Base-by-base conservation (phyloP, 805 yeast species). In the Priceomyces melissophilus region DNA sequence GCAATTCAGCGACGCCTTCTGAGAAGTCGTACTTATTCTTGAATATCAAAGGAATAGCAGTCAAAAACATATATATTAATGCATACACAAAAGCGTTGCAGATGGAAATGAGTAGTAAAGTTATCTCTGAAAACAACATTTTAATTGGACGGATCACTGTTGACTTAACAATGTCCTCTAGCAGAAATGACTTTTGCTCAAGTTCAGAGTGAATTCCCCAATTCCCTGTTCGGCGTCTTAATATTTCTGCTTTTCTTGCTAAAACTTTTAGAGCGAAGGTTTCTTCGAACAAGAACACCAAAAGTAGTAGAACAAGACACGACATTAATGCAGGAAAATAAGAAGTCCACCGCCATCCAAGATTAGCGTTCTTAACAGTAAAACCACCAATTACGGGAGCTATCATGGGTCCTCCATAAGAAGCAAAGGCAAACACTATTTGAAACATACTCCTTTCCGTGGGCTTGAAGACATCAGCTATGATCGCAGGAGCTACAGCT, bases 181-280 rank as follows among this genome's bases (percentile, higher is more conserved):
- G 26, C 15, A 54, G 40, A 35, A 65, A 53, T 12, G 46, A 41
- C 28, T 63, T 32, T 43, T 61, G 25, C 53, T 85, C 93, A 54
- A 82, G 88, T 7, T 87, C 80, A 20, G 95, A 88, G 50, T 79
- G 84, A 38, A 86, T 78, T 33, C 85, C 85, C 93, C 93, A 85
- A 65, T 82, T 87, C 13, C 87, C 85, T 10, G 91, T 86, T 47
- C 79, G 66, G 50, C 74, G 65, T 50, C 89, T 75, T 55, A 87
- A 68, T 35, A 60, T 65, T 39, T 68, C 66, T 3, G 95, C 95
- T 62, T 84, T 84, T 13, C 69, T 52, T 15, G 72, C 78, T 42
- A 86, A 60, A 38, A 87, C 71, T 8, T 79, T 69, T n/a, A 88
- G 87, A 48, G 81, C 85, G 55, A 84, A 87, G 1, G 88, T 79